phyloP scores from a whole-genome alignment of 1,284 basidiomycete genomes.

The Mycosarcoma mackinlayi region DNA sequence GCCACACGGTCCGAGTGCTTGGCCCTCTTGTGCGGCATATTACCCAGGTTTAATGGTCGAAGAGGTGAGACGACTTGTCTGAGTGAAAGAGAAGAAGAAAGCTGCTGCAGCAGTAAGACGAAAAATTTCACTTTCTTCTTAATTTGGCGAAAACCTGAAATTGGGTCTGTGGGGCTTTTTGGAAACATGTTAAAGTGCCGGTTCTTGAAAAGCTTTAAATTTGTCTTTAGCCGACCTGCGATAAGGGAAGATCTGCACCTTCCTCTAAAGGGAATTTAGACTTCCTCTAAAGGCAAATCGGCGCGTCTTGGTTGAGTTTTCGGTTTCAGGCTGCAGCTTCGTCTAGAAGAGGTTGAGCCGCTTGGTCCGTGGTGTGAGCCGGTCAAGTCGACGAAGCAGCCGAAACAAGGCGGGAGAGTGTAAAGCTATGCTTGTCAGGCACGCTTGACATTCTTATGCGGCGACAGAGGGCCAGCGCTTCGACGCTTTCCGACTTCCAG shows the following conservation, averaged over 20 bases:
- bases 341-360: conserved; percentile 6
- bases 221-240: conserved; percentile 9
- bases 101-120: background rate
- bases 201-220: too few species aligned
- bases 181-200: too few species aligned
- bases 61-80: conserved; percentile 20
- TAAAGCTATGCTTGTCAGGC: conserved; percentile 1
- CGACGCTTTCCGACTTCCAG: background rate
- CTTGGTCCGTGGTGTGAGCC: conserved; percentile 15
- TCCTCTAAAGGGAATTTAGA: conserved; percentile 51
- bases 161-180: too few species aligned
- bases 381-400: conserved; percentile 16
- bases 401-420: background rate
- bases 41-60: background rate
- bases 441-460: too few species aligned
- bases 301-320: background rate
- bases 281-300: conserved; percentile 45
- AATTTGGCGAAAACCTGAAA: too few species aligned
- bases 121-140: background rate
- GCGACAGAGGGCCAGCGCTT: too few species aligned
- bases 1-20: conserved; percentile 54
- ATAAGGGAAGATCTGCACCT: conserved; percentile 37
- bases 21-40: conserved; percentile 64
- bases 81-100: conserved; percentile 6
- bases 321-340: conserved; percentile 19